A percentile compares a stretch with the other conserved stretches of the same genome.
These are phyloP conservation scores for Aspergillus chevalieri DNA, from an alignment of 2,329 filamentous ascomycete genomes.

Conservation along the genomic window DNA sequence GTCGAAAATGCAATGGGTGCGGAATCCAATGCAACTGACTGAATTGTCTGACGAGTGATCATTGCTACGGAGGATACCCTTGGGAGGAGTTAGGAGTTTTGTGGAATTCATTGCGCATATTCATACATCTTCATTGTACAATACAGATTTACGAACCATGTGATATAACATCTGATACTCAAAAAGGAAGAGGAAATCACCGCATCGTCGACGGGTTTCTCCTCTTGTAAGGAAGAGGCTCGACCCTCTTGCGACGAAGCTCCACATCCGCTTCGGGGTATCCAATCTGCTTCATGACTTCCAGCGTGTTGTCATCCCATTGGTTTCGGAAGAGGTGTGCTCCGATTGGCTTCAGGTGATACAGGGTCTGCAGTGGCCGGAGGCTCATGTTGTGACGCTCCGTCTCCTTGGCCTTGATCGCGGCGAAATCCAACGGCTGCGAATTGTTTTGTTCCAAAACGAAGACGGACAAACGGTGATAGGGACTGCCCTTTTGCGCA, in stretches of 20 bases:
- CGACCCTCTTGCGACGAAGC: conserved; percentile 72
- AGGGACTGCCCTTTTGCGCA: conserved; percentile 81
- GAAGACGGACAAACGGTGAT: conserved; percentile 81
- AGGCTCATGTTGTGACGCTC: conserved; percentile 66
- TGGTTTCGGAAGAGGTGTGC: conserved; percentile 80
- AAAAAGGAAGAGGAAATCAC: conserved; percentile 17
- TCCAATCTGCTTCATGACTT: conserved; percentile 74
- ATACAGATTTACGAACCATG: conserved; percentile 27
- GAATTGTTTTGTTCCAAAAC: conserved; percentile 71
- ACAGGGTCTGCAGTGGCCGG: conserved; percentile 65
- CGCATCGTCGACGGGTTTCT: conserved; percentile 46
- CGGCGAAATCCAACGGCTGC: conserved; percentile 51
- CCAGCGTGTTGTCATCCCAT: conserved; percentile 85
- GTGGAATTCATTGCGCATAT: conserved; percentile 30
- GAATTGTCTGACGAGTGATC: conserved; percentile 12
- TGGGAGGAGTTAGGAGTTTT: conserved; percentile 18
- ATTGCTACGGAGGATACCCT: conserved; percentile 2
- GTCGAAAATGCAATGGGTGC: conserved; percentile 30
- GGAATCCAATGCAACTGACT: conserved; percentile 32
- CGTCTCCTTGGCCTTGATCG: conserved; percentile 47
- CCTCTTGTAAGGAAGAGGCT: conserved; percentile 60
- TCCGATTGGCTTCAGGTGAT: conserved; percentile 66
- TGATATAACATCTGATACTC: conserved; percentile 8
- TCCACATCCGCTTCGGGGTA: conserved; percentile 74
- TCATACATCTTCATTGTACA: conserved; percentile 40